Evolutionary conservation across 441 rosid species (phyloP), one percentile per base, ranked within the genome.

Genomic region (Gossypium schwendimanii): DNA sequence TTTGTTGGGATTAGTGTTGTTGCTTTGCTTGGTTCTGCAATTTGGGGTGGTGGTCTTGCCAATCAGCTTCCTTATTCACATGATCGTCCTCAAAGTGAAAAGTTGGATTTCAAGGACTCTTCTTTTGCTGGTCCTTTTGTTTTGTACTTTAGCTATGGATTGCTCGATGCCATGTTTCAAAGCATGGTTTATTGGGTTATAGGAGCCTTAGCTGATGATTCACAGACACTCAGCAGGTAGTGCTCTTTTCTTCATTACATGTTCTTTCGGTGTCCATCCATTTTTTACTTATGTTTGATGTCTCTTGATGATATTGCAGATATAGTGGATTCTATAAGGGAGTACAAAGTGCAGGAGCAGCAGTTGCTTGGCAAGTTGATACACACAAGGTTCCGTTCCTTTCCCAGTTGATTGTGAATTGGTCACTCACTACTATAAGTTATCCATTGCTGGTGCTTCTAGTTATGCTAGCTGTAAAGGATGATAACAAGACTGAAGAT

Each of bases 121-220:
- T 75, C 50, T 47, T 80, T 79, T 9, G 81, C 85, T 0, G 83
- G 83, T 1, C 85, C 85, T 0, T 82, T 82, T 11, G 71, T 80
- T 14, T 47, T 82, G 75, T 82, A 82, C 58, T 80, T 80, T 69
- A 73, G 81, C 44, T 82, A 77, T 20, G 81, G 85, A 3, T 61
- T 82, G 67, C 71, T 82, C 31, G 85, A 82, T 70, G 80, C 86
- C 11, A 83, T 80, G 86, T 83, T 80, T 67, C 82, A 83, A 74
- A 80, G 81, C 67, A 36, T 78, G 80, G 86, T 83, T 52, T 80
- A 83, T 52, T 83, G 86, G 82, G 65, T 78, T 36, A 83, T 83
- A 26, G 84, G 86, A 5, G 80, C 80, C 2, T 69, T 83, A 55
- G 86, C 86, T 0, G 82, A 83, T 63, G 84, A 78, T 63, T 75